Evolutionary conservation across 2,329 filamentous ascomycete species (phyloP).

Genomic region (Parasarocladium wereldwijsianum): DNA sequence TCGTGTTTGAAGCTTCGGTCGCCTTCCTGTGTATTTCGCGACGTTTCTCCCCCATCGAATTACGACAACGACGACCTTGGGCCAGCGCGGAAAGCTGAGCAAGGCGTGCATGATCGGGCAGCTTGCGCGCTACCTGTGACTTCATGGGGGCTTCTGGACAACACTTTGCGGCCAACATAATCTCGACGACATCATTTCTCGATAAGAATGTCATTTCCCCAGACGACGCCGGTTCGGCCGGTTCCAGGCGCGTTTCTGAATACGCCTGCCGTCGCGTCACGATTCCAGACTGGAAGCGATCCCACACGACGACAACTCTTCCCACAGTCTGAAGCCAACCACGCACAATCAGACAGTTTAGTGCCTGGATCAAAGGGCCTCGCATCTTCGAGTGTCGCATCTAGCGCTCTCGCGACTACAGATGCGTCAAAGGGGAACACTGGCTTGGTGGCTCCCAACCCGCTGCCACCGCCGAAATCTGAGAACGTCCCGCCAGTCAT

Average conservation of each 20-base stretch:
- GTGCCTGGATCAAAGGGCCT: neutral
- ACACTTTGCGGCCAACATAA: neutral
- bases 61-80: no score
- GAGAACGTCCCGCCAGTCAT: slow-evolving; percentile 51
- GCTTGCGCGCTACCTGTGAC: slow-evolving; percentile 1
- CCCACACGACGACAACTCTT: slow-evolving; percentile 39
- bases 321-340: slow-evolving; percentile 11
- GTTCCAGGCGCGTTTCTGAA: slow-evolving; percentile 64
- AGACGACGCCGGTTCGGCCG: slow-evolving; percentile 53
- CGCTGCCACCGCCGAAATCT: slow-evolving; percentile 27
- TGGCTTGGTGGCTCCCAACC: slow-evolving; percentile 16
- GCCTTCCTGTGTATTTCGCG: no score
- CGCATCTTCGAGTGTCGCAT: neutral
- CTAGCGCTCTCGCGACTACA: slow-evolving; percentile 10
- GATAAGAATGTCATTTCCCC: slow-evolving; percentile 36
- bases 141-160: neutral
- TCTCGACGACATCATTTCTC: neutral
- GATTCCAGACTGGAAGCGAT: slow-evolving; percentile 28
- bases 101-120: slow-evolving; percentile 4
- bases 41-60: no score
- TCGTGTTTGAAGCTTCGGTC: no score
- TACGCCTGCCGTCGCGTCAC: slow-evolving; percentile 49
- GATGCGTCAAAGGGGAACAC: slow-evolving; percentile 13
- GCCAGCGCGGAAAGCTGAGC: no score
- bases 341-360: neutral